These are phyloP conservation scores for Trichoderma afroharzianum DNA, from an alignment of 2,329 filamentous ascomycete species.

Conservation along the genomic window DNA sequence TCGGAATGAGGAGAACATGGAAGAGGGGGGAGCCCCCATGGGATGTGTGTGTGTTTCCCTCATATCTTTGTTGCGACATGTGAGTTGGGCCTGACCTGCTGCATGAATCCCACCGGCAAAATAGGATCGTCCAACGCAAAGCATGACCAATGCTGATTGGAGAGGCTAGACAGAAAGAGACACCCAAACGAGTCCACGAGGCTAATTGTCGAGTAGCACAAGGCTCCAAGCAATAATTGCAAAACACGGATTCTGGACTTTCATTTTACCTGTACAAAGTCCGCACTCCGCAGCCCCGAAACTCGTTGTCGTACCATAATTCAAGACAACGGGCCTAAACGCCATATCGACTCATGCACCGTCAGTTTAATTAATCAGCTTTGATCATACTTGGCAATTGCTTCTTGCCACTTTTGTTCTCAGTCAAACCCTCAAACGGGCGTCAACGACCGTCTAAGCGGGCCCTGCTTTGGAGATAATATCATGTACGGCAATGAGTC, in stretches of 20 bases:
- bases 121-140: background rate
- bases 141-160: background rate
- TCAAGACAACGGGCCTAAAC: background rate
- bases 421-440: background rate
- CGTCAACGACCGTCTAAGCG: background rate
- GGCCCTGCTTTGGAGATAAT: background rate
- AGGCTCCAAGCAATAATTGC: background rate
- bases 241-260: background rate
- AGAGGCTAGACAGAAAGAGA: background rate
- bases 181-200: background rate
- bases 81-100: background rate
- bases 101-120: conserved; percentile 4
- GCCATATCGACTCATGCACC: background rate
- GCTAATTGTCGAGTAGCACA: background rate
- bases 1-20: background rate
- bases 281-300: background rate
- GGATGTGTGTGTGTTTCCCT: background rate
- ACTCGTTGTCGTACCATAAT: background rate
- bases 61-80: background rate
- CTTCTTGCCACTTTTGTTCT: background rate
- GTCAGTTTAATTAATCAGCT: background rate
- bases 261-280: background rate
- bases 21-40: background rate
- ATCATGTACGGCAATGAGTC: background rate
- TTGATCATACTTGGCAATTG: background rate